These are phyloP conservation scores for Monosporascus cannonballus DNA, from an alignment of 2,329 filamentous ascomycete genomes.

Conservation along the genomic window DNA sequence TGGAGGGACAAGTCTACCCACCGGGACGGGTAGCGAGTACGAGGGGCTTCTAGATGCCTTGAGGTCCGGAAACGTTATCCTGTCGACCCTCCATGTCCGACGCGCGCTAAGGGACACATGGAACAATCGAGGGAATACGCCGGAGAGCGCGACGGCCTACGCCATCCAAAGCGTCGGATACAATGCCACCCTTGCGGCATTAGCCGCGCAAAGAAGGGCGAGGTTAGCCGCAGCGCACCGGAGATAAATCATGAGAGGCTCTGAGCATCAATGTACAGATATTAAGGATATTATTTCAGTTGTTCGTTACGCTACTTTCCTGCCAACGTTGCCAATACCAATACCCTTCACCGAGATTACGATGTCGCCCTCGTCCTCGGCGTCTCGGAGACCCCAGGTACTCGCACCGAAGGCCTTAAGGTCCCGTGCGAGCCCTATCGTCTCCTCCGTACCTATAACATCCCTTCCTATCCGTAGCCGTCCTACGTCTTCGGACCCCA, in stretches of 20 bases:
- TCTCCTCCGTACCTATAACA: constrained; percentile 73
- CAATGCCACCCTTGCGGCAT: constrained; percentile 45
- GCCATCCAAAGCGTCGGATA: constrained; percentile 50
- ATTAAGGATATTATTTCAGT: constrained; percentile 19
- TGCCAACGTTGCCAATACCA: constrained; percentile 89
- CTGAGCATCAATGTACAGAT: constrained; percentile 20
- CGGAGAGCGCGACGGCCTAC: constrained; percentile 41
- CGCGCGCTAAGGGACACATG: constrained; percentile 43
- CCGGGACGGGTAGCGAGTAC: constrained; percentile 15
- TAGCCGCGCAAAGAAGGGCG: constrained; percentile 39
- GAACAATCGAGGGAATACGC: constrained; percentile 29
- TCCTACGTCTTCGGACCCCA: constrained; percentile 95
- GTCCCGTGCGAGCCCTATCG: constrained; percentile 77
- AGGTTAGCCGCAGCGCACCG: constrained; percentile 24
- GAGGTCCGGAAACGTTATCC: constrained; percentile 47
- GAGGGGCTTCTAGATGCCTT: constrained; percentile 36
- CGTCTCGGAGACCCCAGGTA: constrained; percentile 83
- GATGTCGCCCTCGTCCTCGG: constrained; percentile 62
- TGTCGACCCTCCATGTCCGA: constrained; percentile 48
- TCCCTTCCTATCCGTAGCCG: constrained; percentile 75
- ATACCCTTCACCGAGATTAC: constrained; percentile 87
- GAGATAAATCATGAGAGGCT: constrained; percentile 16
- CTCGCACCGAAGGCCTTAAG: constrained; percentile 82
- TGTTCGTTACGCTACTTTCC: constrained; percentile 63
- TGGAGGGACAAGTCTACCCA: constrained; percentile 20